phyloP scores from a whole-genome alignment of 805 yeast genomes.

The Candida ponderosae region DNA sequence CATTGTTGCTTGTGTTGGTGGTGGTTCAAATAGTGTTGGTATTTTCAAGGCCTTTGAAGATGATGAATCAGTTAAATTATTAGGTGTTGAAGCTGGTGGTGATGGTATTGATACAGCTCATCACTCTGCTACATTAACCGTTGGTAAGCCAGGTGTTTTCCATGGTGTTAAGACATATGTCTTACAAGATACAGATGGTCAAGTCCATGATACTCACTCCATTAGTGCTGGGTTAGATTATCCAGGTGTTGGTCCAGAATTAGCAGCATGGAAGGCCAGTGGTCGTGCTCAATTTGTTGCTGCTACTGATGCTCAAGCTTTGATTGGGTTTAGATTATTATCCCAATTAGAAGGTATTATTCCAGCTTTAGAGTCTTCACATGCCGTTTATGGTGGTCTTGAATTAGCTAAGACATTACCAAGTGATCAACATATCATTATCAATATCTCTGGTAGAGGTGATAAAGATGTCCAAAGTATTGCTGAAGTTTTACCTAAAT shows the following conservation, averaged over 20 bases:
- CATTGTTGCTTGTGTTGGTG: constrained; percentile 98
- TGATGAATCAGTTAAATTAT: constrained; percentile 64
- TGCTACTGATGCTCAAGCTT: constrained; percentile 93
- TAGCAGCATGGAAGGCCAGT: constrained; percentile 88
- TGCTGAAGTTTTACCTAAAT: constrained; percentile 83
- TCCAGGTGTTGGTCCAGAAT: constrained; percentile 99
- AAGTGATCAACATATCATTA: constrained; percentile 72
- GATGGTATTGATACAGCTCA: constrained; percentile 84
- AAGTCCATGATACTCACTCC: constrained; percentile 95
- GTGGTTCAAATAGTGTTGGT: constrained; percentile 96
- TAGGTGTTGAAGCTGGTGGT: constrained; percentile 99
- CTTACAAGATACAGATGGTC: constrained; percentile 88
- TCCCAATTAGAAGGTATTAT: constrained; percentile 96
- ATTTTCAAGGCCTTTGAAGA: constrained; percentile 91
- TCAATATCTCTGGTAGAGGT: constrained; percentile 96
- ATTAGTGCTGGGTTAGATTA: constrained; percentile 98
- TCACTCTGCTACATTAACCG: constrained; percentile 95
- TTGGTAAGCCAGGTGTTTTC: constrained; percentile 93
- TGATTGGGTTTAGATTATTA: constrained; percentile 79
- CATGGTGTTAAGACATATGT: constrained; percentile 96
- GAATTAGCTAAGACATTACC: constrained; percentile 79
- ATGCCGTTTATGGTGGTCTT: constrained; percentile 89
- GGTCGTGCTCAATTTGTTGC: constrained; percentile 90
- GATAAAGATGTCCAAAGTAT: constrained; percentile 98
- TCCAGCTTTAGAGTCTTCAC: constrained; percentile 97